Conservation (phyloP, 176 grass and related monocot species). For the Pontederia paniculata region DNA sequence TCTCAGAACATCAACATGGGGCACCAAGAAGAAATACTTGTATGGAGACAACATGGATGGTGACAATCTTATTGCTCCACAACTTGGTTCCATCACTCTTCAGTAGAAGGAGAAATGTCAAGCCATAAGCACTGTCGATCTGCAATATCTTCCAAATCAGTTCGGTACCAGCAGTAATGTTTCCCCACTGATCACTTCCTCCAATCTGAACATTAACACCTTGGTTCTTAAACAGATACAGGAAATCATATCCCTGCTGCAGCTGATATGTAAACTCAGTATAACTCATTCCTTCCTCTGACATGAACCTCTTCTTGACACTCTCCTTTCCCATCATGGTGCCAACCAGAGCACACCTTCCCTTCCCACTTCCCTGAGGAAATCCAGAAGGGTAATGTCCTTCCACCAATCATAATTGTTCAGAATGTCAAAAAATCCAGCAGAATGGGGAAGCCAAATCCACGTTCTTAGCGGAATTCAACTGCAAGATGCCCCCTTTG, state of each 20-base stretch:
- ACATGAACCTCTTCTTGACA: conserved; percentile 73
- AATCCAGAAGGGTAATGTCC: conserved; percentile 72
- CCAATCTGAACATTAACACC: conserved; percentile 91
- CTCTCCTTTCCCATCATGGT: conserved; percentile 88
- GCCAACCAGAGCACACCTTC: conserved; percentile 66
- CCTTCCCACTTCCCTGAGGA: conserved; percentile 73
- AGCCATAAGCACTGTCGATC: conserved; percentile 61
- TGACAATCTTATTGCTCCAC: conserved; percentile 75
- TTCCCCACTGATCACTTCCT: conserved; percentile 97
- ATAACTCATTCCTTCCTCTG: conserved; percentile 91
- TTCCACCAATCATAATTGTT: conserved; percentile 99
- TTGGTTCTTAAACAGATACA: conserved; percentile 76
- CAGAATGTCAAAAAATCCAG: conserved; percentile 62
- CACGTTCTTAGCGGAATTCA: neutral
- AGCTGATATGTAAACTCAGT: conserved; percentile 97
- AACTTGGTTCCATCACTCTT: conserved; percentile 87
- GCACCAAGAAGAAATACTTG: conserved; percentile 76
- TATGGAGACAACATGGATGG: conserved; percentile 67
- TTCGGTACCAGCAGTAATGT: conserved; percentile 70
- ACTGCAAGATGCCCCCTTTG: conserved; percentile 6
- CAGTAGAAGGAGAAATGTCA: conserved; percentile 82
- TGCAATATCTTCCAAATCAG: conserved; percentile 90
- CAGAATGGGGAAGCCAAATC: neutral
- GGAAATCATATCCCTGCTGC: conserved; percentile 81
- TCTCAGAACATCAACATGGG: conserved; percentile 61